phyloP scores from a whole-genome alignment of 164 flowering plant genomes.

The Tetracentron sinense region DNA sequence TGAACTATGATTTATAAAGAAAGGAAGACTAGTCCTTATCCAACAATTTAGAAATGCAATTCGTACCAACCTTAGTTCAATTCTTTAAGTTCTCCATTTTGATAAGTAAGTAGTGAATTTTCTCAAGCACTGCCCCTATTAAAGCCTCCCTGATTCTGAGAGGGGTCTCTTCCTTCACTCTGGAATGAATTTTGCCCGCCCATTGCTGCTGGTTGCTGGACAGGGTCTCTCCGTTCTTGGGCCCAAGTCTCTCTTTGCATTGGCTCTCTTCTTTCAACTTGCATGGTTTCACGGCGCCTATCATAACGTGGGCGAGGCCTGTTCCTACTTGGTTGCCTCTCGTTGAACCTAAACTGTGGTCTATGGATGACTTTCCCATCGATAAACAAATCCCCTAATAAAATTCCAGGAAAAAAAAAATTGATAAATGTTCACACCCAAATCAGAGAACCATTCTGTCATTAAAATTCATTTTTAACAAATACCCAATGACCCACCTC shows the following conservation, averaged over 20 bases:
- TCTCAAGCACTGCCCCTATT: too few species aligned
- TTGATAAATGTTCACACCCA: neutral
- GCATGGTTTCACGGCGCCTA: conserved; percentile 78
- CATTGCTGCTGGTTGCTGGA: conserved; percentile 20
- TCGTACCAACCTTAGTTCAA: too few species aligned
- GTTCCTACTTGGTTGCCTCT: conserved; percentile 46
- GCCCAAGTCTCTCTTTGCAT: conserved; percentile 29
- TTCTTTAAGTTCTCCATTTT: too few species aligned
- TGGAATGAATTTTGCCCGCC: conserved; percentile 23
- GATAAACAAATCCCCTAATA: conserved; percentile 73
- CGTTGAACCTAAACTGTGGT: conserved; percentile 69
- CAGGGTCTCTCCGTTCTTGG: conserved; percentile 26
- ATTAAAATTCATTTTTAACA: too few species aligned
- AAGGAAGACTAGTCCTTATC: too few species aligned
- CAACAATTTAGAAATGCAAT: too few species aligned
- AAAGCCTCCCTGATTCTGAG: too few species aligned
- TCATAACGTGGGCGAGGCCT: conserved; percentile 84
- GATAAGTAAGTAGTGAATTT: too few species aligned
- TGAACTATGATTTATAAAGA: too few species aligned
- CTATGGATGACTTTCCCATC: conserved; percentile 95
- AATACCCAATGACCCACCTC: conserved; percentile 54
- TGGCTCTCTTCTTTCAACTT: conserved; percentile 56
- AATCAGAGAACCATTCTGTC: too few species aligned
- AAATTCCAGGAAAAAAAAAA: conserved; percentile 3
- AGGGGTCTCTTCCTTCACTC: conserved; percentile 18